These are phyloP conservation scores for Pythium sukuiense DNA, from an alignment of 352 stramenopile species.

Conservation along the genomic window DNA sequence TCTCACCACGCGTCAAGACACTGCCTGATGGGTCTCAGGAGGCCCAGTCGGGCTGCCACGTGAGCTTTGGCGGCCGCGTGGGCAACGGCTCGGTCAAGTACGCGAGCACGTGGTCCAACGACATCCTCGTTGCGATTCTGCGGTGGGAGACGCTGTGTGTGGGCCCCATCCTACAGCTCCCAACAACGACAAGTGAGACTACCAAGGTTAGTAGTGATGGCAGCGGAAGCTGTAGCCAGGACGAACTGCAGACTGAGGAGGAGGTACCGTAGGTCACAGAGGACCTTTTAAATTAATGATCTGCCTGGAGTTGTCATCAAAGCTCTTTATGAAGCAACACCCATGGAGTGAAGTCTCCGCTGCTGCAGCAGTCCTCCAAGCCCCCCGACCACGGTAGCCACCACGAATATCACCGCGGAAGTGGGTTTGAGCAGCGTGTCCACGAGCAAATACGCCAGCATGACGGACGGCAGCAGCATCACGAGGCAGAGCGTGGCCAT, in stretches of 20 bases:
- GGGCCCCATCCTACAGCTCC: conserved; percentile 23
- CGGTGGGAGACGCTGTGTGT: conserved; percentile 31
- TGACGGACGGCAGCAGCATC: conserved; percentile 5
- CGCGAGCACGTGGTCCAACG: conserved; percentile 26
- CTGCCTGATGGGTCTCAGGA: neutral
- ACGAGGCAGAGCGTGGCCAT: conserved; percentile 7
- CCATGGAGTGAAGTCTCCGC: neutral
- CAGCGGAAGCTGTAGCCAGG: neutral
- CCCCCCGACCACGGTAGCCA: neutral
- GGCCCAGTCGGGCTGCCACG: conserved; percentile 16
- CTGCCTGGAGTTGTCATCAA: too few species aligned
- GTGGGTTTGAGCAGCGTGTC: conserved; percentile 1
- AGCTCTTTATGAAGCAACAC: neutral
- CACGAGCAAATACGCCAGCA: conserved; percentile 10
- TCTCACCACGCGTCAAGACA: conserved; percentile 12
- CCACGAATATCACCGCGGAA: neutral
- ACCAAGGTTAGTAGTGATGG: neutral
- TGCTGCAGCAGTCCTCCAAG: conserved; percentile 1
- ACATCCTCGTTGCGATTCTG: conserved; percentile 27
- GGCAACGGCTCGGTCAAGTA: conserved; percentile 30
- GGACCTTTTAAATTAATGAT: too few species aligned
- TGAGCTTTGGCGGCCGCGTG: conserved; percentile 28
- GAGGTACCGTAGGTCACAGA: neutral
- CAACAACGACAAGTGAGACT: neutral
- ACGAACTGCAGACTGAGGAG: neutral